Percentiles rank a stretch among this genome's conserved stretches.
phyloP scores from a whole-genome alignment of 1,284 basidiomycete genomes.

The Ceratobasidium sp. region DNA sequence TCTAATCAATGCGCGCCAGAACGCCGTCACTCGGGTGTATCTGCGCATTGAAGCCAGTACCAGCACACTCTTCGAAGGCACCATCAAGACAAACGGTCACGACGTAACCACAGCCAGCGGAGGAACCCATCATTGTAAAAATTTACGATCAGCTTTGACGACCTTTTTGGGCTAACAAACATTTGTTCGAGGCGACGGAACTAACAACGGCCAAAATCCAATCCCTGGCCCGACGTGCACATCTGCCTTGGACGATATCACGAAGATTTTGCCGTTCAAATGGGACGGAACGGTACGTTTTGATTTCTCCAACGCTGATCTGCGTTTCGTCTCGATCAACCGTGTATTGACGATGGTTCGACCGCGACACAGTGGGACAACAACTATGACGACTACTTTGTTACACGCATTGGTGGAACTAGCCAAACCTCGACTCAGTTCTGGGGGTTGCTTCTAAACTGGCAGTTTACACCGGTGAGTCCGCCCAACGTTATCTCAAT shows the following conservation, averaged over 20 bases:
- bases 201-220: conserved; percentile 6
- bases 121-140: conserved; percentile 17
- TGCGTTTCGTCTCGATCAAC: background rate
- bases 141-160: background rate
- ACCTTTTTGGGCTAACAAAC: background rate
- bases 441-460: conserved; percentile 6
- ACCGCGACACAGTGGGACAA: background rate
- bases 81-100: background rate
- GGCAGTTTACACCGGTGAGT: conserved; percentile 16
- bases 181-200: conserved; percentile 1
- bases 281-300: conserved; percentile 10
- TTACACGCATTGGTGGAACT: conserved; percentile 15
- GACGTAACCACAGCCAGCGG: conserved; percentile 6
- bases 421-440: conserved; percentile 5
- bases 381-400: conserved; percentile 22
- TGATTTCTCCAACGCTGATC: background rate
- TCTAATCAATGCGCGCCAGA: background rate
- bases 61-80: conserved; percentile 1
- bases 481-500: background rate
- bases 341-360: background rate
- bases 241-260: conserved; percentile 5
- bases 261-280: background rate
- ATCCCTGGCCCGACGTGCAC: conserved; percentile 18
- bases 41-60: background rate
- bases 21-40: too few species aligned